Evolutionary conservation across 2,329 filamentous ascomycete genomes (phyloP).

Genomic region (Nemania sp.): DNA sequence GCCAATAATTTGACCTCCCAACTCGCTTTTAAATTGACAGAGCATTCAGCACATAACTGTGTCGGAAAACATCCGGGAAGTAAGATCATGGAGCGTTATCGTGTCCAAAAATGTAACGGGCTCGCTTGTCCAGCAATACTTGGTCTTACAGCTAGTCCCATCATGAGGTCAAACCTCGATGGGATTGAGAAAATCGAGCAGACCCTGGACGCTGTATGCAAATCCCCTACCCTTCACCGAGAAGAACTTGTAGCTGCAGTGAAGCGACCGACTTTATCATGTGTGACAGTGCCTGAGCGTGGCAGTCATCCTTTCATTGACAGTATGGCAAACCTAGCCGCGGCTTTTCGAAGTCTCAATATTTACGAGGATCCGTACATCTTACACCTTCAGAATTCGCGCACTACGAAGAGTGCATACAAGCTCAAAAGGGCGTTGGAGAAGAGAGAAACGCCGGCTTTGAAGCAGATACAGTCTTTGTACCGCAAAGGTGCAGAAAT

Average conservation of each 20-base stretch:
- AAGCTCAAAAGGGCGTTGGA: slow-evolving; percentile 45
- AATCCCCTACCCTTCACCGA: slow-evolving; percentile 68
- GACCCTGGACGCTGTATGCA: slow-evolving; percentile 70
- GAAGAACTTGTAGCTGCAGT: slow-evolving; percentile 70
- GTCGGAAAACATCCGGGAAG: slow-evolving; percentile 64
- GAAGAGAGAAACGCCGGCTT: slow-evolving; percentile 55
- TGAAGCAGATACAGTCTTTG: slow-evolving; percentile 60
- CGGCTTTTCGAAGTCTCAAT: slow-evolving; percentile 50
- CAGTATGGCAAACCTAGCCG: slow-evolving; percentile 49
- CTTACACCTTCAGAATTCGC: slow-evolving; percentile 47
- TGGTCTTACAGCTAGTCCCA: slow-evolving; percentile 79
- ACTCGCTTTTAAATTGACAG: slow-evolving; percentile 26
- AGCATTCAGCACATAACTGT: slow-evolving; percentile 72
- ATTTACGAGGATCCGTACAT: slow-evolving; percentile 66
- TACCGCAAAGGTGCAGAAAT: slow-evolving; percentile 55
- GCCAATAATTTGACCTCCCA: slow-evolving; percentile 14
- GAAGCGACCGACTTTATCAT: slow-evolving; percentile 63
- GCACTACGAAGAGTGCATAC: slow-evolving; percentile 45
- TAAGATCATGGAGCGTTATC: slow-evolving; percentile 75
- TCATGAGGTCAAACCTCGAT: slow-evolving; percentile 60
- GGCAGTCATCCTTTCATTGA: slow-evolving; percentile 30
- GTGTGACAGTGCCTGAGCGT: slow-evolving; percentile 26
- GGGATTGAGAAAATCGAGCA: slow-evolving; percentile 66
- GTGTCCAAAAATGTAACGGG: slow-evolving; percentile 47
- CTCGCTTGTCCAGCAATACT: slow-evolving; percentile 65